These are phyloP conservation scores for Aspergillus nomiae DNA, from an alignment of 2,329 filamentous ascomycete species.

Conservation along the genomic window DNA sequence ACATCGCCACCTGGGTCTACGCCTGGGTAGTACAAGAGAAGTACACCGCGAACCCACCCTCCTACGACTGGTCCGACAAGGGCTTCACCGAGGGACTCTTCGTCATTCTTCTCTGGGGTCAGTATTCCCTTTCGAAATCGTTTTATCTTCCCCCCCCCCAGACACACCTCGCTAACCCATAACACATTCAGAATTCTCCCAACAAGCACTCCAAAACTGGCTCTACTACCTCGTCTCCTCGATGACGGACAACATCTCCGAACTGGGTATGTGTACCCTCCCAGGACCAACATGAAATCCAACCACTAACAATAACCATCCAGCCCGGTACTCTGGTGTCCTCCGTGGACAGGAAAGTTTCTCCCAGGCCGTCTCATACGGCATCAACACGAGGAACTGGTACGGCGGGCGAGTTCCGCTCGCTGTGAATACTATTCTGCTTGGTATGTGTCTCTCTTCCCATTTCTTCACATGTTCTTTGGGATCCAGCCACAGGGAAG, in stretches of 20 bases:
- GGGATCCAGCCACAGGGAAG: not conserved
- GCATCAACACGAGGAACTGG: slow-evolving; percentile 48
- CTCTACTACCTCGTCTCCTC: slow-evolving; percentile 59
- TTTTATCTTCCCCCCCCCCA: no score
- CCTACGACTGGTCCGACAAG: slow-evolving; percentile 44
- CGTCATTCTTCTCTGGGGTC: slow-evolving; percentile 51
- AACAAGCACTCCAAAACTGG: slow-evolving; percentile 59
- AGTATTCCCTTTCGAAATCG: not conserved
- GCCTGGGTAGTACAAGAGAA: slow-evolving; percentile 57
- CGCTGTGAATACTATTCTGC: slow-evolving; percentile 41
- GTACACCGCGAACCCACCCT: slow-evolving; percentile 46
- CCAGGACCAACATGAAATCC: not conserved
- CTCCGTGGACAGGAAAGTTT: slow-evolving; percentile 50
- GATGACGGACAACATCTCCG: slow-evolving; percentile 59
- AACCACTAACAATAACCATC: slow-evolving; percentile 7
- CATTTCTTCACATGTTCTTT: not conserved
- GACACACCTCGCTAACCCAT: slow-evolving; percentile 2
- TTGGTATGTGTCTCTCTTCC: slow-evolving; percentile 24
- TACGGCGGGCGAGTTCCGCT: slow-evolving; percentile 45
- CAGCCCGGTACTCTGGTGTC: slow-evolving; percentile 44
- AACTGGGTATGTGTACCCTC: slow-evolving; percentile 32
- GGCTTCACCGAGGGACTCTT: slow-evolving; percentile 53
- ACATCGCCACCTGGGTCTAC: slow-evolving; percentile 55
- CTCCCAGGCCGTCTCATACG: slow-evolving; percentile 47
- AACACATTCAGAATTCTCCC: slow-evolving; percentile 41